Evolutionary conservation across 108 stramenopile genomes (phyloP).

Genomic region (Asterionellopsis glacialis): DNA sequence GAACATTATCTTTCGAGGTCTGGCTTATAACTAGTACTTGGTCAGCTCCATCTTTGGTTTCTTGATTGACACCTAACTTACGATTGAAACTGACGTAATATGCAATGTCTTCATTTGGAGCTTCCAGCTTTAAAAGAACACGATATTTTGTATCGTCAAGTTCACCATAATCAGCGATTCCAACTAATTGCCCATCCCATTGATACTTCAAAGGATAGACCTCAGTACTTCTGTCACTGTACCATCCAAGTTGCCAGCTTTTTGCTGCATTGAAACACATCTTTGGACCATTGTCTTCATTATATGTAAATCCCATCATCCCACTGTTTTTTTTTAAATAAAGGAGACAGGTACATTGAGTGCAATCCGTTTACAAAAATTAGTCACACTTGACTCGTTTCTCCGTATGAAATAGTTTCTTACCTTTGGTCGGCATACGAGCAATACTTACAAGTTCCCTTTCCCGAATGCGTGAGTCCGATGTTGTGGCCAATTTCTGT

Average conservation of each 20-base stretch:
- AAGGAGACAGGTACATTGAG: too few relatives aligned
- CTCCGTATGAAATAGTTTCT: too few relatives aligned
- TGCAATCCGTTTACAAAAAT: too few relatives aligned
- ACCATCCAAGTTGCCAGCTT: slow-evolving; percentile 20
- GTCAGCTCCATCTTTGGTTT: slow-evolving; percentile 7
- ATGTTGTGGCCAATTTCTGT: slow-evolving; percentile 65
- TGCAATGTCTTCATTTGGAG: too few relatives aligned
- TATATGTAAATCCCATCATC: slow-evolving; percentile 20
- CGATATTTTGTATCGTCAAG: too few relatives aligned
- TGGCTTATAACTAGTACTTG: slow-evolving; percentile 5
- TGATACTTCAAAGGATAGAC: background rate
- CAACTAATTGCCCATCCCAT: background rate
- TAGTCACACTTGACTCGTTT: too few relatives aligned
- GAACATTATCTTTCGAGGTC: too few relatives aligned
- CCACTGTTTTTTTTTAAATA: too few relatives aligned
- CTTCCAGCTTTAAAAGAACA: too few relatives aligned
- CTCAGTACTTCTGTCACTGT: background rate
- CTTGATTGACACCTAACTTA: slow-evolving; percentile 1
- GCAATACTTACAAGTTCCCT: background rate
- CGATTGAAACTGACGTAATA: slow-evolving; percentile 5
- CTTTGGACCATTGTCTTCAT: slow-evolving; percentile 4
- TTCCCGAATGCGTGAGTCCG: slow-evolving; percentile 13
- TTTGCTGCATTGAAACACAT: slow-evolving; percentile 27
- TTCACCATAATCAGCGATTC: background rate
- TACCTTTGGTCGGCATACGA: background rate